Base-by-base conservation (phyloP, 208 protist species). In the Crithidia sp. region DNA sequence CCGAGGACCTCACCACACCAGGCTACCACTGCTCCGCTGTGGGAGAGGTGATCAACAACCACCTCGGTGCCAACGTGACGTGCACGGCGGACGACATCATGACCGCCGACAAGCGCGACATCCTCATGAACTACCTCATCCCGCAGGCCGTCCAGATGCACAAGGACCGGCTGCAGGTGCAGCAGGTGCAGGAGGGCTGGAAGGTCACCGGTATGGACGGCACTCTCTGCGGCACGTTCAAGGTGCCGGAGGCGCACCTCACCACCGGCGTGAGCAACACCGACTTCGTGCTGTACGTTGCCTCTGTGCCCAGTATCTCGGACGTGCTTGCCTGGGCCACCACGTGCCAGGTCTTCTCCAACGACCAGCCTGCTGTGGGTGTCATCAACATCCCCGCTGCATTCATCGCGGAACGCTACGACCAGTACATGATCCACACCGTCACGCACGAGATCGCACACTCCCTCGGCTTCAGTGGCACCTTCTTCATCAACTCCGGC, bases 401-500 rank as follows among this genome's bases (percentile, higher is more conserved):
- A 44, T 55, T 79, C 56, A 72, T 92, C 50, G n/a, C 16, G 12
- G 7, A 14, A 4, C 13, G 5, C 19, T 49, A 68, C 41, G 55
- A 67, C 17, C 56, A 64, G 17, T 2, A 7, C 6, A 73, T 45
- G 10, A 67, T 79, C 4, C 82, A 80, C 53, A 59, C 64, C 7
- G 63, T 89, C 6, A 67, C 83, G 9, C 95, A 98, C 67, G 95
- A 96, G 79, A 76, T 97, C 0, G 72, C 91, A 8, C 95, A 98
- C 81, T 82, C 90, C 16, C 72, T 98, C 17, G 95, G 95, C 6
- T 97, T 96, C 63, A 60, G 13, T 47, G 19, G 8, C 12, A 45
- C 0, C 5, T 59, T 66, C 40, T 92, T 85, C 43, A 9, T 28
- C 3, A 61, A 9, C 5, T 2, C 10, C 10, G 28, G 37, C 37